Percentiles rank a stretch among this genome's conserved stretches.
Evolutionary conservation across 2,329 filamentous ascomycete genomes (phyloP).

Genomic region (Colletotrichum tropicale): DNA sequence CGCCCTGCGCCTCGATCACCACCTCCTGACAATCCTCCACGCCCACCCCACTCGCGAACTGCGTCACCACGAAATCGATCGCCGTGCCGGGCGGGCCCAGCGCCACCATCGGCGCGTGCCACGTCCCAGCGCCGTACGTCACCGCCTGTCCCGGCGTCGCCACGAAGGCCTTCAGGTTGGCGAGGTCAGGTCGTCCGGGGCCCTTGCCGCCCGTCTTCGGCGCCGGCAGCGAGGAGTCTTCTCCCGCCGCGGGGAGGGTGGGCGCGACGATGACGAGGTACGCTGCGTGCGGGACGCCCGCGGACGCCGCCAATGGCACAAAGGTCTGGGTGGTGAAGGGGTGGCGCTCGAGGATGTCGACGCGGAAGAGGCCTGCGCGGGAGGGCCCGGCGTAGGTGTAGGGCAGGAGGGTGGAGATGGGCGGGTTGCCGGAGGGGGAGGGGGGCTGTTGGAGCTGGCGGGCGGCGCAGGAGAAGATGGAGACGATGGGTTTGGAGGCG

Average conservation of each 20-base stretch:
- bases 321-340: slow-evolving; percentile 96
- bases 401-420: slow-evolving; percentile 19
- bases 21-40: slow-evolving; percentile 91
- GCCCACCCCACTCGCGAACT: slow-evolving; percentile 83
- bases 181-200: slow-evolving; percentile 74
- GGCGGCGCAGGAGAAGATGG: slow-evolving; percentile 86
- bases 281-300: slow-evolving; percentile 36
- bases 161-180: slow-evolving; percentile 75
- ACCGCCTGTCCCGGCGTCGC: slow-evolving; percentile 82
- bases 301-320: slow-evolving; percentile 66
- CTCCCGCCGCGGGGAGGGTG: slow-evolving; percentile 47
- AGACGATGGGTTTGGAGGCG: slow-evolving; percentile 70
- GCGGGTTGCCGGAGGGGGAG: neutral
- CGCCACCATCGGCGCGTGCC: slow-evolving; percentile 96
- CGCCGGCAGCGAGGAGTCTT: slow-evolving; percentile 40
- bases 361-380: slow-evolving; percentile 53
- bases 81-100: slow-evolving; percentile 63
- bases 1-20: slow-evolving; percentile 35
- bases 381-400: slow-evolving; percentile 12
- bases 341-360: slow-evolving; percentile 84
- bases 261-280: slow-evolving; percentile 93
- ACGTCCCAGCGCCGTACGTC: slow-evolving; percentile 90
- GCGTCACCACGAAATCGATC: slow-evolving; percentile 87
- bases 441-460: slow-evolving; percentile 46
- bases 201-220: slow-evolving; percentile 33